Evolutionary conservation across 768 basidiomycete genomes (phyloP).

Genomic region (Tulasnella sp.): DNA sequence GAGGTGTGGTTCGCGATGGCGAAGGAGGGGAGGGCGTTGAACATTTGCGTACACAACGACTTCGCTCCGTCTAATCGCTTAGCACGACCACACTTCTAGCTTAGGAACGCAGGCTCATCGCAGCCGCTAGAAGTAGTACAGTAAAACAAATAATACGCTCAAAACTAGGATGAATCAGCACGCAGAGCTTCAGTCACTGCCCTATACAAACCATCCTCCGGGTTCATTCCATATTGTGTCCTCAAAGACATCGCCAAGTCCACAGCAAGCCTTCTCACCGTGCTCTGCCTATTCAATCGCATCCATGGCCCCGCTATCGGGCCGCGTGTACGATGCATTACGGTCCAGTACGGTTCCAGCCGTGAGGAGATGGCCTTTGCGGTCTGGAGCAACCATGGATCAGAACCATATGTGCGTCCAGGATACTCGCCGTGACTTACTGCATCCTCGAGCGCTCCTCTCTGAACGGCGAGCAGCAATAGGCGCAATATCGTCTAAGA

Average conservation of each 20-base stretch:
- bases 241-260: constrained; percentile 36
- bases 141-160: no score
- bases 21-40: no score
- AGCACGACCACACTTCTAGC: no score
- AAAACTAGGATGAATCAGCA: no score
- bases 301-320: constrained; percentile 64
- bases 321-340: constrained; percentile 66
- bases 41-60: no score
- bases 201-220: background rate
- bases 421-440: background rate
- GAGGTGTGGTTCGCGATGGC: no score
- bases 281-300: constrained; percentile 41
- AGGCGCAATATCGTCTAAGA: constrained; percentile 15
- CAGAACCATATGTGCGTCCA: constrained; percentile 11
- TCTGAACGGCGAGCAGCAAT: constrained; percentile 46
- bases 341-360: constrained; percentile 67
- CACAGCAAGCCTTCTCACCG: constrained; percentile 46
- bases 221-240: background rate
- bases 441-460: constrained; percentile 45
- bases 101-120: no score
- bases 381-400: constrained; percentile 25
- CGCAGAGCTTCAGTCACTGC: constrained; percentile 10
- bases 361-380: constrained; percentile 39
- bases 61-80: no score
- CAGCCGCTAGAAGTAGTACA: no score